These are phyloP conservation scores for Nemania serpens DNA, from an alignment of 2,329 filamentous ascomycete species.

Conservation along the genomic window DNA sequence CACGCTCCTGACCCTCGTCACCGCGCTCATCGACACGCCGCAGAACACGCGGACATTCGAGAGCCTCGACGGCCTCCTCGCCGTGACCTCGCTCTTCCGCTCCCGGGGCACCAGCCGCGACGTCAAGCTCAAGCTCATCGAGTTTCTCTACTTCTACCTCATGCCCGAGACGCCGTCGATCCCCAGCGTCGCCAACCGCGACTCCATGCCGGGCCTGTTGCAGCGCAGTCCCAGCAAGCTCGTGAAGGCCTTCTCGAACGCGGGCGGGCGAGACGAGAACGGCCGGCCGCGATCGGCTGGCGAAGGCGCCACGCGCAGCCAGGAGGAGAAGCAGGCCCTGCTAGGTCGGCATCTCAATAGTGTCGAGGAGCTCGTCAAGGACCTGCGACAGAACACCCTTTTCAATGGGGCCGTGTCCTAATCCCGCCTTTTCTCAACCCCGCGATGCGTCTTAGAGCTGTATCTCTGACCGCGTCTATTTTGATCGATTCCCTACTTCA, in stretches of 20 bases:
- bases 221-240: slow-evolving; percentile 73
- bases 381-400: slow-evolving; percentile 78
- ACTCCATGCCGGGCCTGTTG: slow-evolving; percentile 56
- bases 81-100: slow-evolving; percentile 92
- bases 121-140: slow-evolving; percentile 94
- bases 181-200: slow-evolving; percentile 52
- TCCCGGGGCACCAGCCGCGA: slow-evolving; percentile 81
- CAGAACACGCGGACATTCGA: slow-evolving; percentile 92
- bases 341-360: slow-evolving; percentile 78
- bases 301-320: slow-evolving; percentile 61
- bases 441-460: background rate
- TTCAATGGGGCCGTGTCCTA: slow-evolving; percentile 56
- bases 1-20: slow-evolving; percentile 87
- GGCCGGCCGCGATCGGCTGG: slow-evolving; percentile 44
- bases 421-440: slow-evolving; percentile 35
- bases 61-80: slow-evolving; percentile 85
- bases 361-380: slow-evolving; percentile 82
- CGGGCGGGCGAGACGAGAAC: slow-evolving; percentile 22
- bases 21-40: slow-evolving; percentile 83
- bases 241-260: slow-evolving; percentile 49
- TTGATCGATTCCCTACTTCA: background rate
- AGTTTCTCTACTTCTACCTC: slow-evolving; percentile 98
- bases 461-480: background rate
- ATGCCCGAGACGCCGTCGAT: slow-evolving; percentile 81
- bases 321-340: slow-evolving; percentile 80